Base-by-base conservation (phyloP, 2,329 filamentous ascomycete species). In the Juglanconis juglandina region DNA sequence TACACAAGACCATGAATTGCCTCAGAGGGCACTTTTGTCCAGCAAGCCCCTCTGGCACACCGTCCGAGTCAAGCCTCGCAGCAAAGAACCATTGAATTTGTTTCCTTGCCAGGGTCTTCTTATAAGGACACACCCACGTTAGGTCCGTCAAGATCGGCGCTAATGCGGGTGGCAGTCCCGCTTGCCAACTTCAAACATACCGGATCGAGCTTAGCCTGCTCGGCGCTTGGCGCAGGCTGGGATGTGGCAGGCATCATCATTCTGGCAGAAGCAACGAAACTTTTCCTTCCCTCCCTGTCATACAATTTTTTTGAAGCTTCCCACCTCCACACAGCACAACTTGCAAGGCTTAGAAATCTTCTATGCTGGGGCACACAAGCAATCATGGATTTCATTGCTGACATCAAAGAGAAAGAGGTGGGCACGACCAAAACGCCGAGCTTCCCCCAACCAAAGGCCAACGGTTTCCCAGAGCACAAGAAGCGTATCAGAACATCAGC, bases 401-500 rank as follows among this genome's bases (percentile, higher is more conserved):
- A 97, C 66, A 86, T 98, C 64, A 82, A 89, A 68, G 94, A 98
- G 77, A 89, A 90, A 64, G 82, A 86, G 49, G 75, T 84, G 33
- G 74, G 79, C 13, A 74, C 79, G 32, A 79, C 85, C 30, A 87
- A 85, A 64, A 81, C 89, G 4, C 87, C 89, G 8, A 79, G 80
- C 44, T 84, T 87, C 9, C 87, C 88, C 13, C 81, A 81, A 51
- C 76, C 84, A 46, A 84, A 84, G 55, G 74, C 79, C 4, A 87
- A 84, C 11, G 95, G 95, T 1, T 98, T 98, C 67, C 95, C 95
- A n/a, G 86, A 87, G 61, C 93, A 92, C 73, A 95, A 90, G 73
- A 92, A 90, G 72, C 87, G 93, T 65, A 81, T 80, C 59, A 83
- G 84, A 60, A 75, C 84, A 7, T 96, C 92, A 1, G 84, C 89